Evolutionary conservation across 2,329 filamentous ascomycete genomes (phyloP), one percentile per base, ranked within the genome.

Genomic region (Cryphonectria nitschkei): DNA sequence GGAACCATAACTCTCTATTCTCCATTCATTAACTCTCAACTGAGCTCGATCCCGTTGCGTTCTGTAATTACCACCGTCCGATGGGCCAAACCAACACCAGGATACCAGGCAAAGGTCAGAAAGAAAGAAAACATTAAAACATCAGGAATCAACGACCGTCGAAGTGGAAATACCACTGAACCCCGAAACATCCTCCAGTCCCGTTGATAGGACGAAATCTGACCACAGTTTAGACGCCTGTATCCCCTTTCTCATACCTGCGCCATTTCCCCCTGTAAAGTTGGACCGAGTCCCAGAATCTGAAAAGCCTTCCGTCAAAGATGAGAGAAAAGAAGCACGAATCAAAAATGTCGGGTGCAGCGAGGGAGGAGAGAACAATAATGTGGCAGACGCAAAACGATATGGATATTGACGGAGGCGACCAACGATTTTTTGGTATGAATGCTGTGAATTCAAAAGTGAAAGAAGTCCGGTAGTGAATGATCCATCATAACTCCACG

Each of bases 401-500:
- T 32, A 34, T 58, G 54, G 32, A 61, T 34, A 61, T 61, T 39
- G 58, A 39, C 54, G 58, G 58, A 61, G 58, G 58, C 19, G 19
- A 39, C 34, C 32, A 39, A 61, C 32, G n/a, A 22, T 26, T 61
- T 61, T 26, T 39, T n/a, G 58, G 19, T 61, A 22, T n/a, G 34
- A 26, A 61, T 22, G 58, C 58, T 39, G 58, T n/a, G 22, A 61
- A 29, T 8, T 19, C 16, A 46, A 60, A 61, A 39, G 32, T 37
- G 22, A 22, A 61, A 39, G 19, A 11, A 13, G 58, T 61, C 32
- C 58, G 32, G 58, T 61, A 34, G 16, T 19, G 34, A 34, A 39
- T 61, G 34, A 39, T 61, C 32, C 58, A 39, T 61, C 58, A 61
- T 19, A 61, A 61, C 58, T 61, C 58, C 58, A 61, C 34, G 58